Evolutionary conservation across 2,329 filamentous ascomycete species (phyloP), one percentile per base, ranked within the genome.

Genomic region (Leptographium lundbergii): DNA sequence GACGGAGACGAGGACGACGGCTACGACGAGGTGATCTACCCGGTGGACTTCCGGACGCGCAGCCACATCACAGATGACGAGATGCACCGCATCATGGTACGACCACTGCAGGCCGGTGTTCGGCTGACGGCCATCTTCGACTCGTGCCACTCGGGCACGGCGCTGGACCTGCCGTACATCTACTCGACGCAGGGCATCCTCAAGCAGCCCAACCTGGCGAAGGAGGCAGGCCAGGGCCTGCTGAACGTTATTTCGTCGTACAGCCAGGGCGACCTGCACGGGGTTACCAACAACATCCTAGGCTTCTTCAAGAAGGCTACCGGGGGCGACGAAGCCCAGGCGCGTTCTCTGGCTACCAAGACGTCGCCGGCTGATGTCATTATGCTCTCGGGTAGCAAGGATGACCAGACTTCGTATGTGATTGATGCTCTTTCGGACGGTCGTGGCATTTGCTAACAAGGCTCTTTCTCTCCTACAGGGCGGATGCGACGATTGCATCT

Each of bases 381-480:
- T 70, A 96, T 97, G 90, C 94, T 91, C 84, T 95, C 90, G 58
- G 94, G 94, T 59, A 95, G 89, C 76, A 97, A 97, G 73, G 94
- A 97, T 69, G 85, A 88, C 65, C 94, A 99, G 75, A 99, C 92
- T 67, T 91, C 88, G 85, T 90, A 77, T 75, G 87, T 85, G 67
- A 64, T 63, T 61, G 55, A 58, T 48, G 45, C 42, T 19, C 9
- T n/a, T 19, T 19, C 42, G 17, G 19, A 2, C 17, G 45, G 1
- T n/a, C 19, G 19, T 22, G 17, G n/a, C 6, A 4, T 13, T 6
- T 25, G 10, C 22, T 50, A 6, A 50, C 24, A 48, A 17, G 24
- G 42, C 59, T 60, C 32, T 54, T 32, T 45, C 9, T 53, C n/a
- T 27, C 13, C 50, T 54, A 19, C 66, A 96, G 91, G 64, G 88